Percentiles rank a stretch among this genome's conserved stretches.
These are phyloP conservation scores for Rosa persica DNA, from an alignment of 306 rosid genomes.

Conservation along the genomic window DNA sequence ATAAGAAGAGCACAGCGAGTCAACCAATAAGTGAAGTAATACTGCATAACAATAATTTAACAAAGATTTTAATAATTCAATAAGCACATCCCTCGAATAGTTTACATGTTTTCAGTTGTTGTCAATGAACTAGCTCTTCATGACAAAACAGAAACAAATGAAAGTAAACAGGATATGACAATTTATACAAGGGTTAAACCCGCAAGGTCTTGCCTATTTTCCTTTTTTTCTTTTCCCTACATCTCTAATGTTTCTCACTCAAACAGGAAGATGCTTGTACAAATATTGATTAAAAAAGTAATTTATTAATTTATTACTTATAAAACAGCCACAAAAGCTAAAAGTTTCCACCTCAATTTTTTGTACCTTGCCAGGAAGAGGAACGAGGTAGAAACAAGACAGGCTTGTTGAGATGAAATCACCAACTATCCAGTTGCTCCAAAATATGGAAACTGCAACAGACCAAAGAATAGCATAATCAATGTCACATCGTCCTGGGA, in stretches of 20 bases:
- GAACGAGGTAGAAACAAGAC: neutral
- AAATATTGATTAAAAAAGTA: neutral
- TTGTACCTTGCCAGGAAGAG: constrained; percentile 1
- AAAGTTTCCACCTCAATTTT: constrained; percentile 5
- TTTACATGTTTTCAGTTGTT: neutral
- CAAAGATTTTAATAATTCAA: neutral
- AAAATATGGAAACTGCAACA: neutral
- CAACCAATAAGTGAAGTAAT: neutral
- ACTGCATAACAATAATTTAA: neutral
- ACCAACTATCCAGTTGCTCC: constrained; percentile 7
- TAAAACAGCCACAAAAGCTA: neutral
- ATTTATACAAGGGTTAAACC: neutral
- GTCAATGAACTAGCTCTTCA: neutral
- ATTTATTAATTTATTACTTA: neutral
- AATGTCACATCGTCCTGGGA: neutral
- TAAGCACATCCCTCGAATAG: neutral
- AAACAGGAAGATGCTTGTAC: neutral
- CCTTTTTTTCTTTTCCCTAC: neutral
- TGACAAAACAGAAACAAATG: neutral
- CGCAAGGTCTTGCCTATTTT: neutral
- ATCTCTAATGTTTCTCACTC: neutral
- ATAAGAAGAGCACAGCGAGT: neutral
- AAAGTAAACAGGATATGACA: neutral
- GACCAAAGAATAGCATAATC: neutral
- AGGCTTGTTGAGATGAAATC: constrained; percentile 2